A percentile compares a stretch with the other conserved stretches of the same genome.
phyloP scores from a whole-genome alignment of 805 yeast genomes.

The Lipomyces sp. region DNA sequence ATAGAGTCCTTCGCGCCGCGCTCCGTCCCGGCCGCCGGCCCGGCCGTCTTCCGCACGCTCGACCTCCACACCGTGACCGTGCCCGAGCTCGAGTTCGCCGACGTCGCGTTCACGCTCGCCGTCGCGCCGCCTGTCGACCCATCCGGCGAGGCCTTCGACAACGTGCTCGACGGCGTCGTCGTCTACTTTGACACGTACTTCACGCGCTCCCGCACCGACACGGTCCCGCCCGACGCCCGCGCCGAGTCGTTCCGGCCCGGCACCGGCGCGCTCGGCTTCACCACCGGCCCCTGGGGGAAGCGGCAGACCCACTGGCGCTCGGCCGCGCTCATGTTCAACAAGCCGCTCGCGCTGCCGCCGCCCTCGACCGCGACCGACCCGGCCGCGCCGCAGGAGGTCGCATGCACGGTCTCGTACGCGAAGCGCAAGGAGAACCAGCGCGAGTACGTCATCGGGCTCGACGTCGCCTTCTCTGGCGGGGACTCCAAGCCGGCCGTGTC shows the following conservation, averaged over 20 bases:
- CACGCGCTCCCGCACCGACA: constrained; percentile 43
- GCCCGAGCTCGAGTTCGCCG: constrained; percentile 65
- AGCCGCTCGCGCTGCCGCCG: constrained; percentile 68
- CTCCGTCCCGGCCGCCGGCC: constrained; percentile 58
- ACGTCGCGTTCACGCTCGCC: constrained; percentile 49
- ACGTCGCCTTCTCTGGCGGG: constrained; percentile 2
- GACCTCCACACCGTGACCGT: constrained; percentile 74
- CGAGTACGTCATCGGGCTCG: constrained; percentile 72
- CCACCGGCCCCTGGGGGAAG: constrained; percentile 82
- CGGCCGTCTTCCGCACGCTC: constrained; percentile 62
- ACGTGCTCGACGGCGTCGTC: constrained; percentile 70
- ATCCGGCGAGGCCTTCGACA: too few relatives aligned
- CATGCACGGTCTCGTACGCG: constrained; percentile 62
- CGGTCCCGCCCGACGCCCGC: constrained; percentile 22
- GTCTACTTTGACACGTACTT: constrained; percentile 87
- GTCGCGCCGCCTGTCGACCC: constrained; percentile 43
- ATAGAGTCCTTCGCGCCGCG: constrained; percentile 70
- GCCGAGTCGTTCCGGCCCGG: constrained; percentile 41
- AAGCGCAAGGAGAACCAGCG: constrained; percentile 72
- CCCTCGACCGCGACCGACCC: too few relatives aligned
- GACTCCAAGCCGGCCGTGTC: constrained; percentile 6
- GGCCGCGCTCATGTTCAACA: constrained; percentile 75
- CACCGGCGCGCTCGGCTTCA: constrained; percentile 42
- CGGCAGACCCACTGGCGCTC: constrained; percentile 91
- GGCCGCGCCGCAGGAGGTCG: constrained; percentile 57